A percentile compares a stretch with the other conserved stretches of the same genome.
These are phyloP conservation scores for Xylaria palmicola DNA, from an alignment of 495 filamentous ascomycete species.

Conservation along the genomic window DNA sequence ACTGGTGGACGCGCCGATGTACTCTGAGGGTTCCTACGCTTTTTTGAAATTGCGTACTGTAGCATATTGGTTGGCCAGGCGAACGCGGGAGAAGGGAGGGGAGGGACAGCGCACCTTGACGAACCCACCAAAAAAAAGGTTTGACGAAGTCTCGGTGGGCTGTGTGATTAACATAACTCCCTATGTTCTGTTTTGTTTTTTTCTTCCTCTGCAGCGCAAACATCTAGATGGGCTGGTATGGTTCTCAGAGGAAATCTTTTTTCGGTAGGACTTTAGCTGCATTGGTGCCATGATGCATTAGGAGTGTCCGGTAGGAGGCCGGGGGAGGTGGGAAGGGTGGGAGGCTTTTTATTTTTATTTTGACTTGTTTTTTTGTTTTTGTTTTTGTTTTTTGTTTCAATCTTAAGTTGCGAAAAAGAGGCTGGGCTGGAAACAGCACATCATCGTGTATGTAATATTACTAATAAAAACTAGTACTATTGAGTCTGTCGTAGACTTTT, in stretches of 20 bases:
- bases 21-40: neutral
- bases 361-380: too few relatives aligned
- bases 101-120: neutral
- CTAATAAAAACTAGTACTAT: too few relatives aligned
- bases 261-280: neutral
- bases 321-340: too few relatives aligned
- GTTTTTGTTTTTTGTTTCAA: too few relatives aligned
- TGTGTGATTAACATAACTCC: neutral
- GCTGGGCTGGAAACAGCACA: too few relatives aligned
- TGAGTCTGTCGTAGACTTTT: too few relatives aligned
- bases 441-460: too few relatives aligned
- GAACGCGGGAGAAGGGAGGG: neutral
- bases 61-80: conserved; percentile 6
- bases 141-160: neutral
- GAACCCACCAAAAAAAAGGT: too few relatives aligned
- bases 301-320: too few relatives aligned
- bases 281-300: conserved; percentile 12
- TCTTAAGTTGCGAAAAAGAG: too few relatives aligned
- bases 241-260: neutral
- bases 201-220: neutral
- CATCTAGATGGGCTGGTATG: neutral
- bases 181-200: neutral
- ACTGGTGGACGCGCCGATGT: conserved; percentile 1
- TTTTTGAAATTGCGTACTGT: conserved; percentile 20
- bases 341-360: too few relatives aligned